Base-by-base conservation (phyloP, 2,329 filamentous ascomycete genomes). In the Colletotrichum truncatum region DNA sequence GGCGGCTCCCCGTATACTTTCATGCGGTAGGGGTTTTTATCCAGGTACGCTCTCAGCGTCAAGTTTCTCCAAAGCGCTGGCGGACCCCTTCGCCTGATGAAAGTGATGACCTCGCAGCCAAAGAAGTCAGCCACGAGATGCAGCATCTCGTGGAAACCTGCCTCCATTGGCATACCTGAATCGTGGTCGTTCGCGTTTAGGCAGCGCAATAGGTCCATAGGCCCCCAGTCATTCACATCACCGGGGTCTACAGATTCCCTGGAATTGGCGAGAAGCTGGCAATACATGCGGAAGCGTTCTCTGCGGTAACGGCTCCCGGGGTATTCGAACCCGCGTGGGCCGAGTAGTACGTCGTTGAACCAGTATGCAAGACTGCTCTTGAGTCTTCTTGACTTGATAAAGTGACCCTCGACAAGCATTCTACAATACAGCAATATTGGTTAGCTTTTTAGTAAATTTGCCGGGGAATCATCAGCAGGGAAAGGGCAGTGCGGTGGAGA, bases 121-220 rank as follows among this genome's bases (percentile, higher is more conserved):
- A 64, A 52, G 30, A 28, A 48, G 39, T 64, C 61, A 11, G 61
- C 61, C 18, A 64, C 6, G 11, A 64, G 38, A n/a, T 64, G 25
- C 25, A 64, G 39, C 55, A 64, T 60, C 46, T 64, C 61, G 56
- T 60, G 56, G 9, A 38, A 64, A 6, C 55, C 55, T 4, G 55
- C 11, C 18, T 60, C 56, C 12, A 16, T 53, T 9, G 61, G 61
- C 48, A 41, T n/a, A 2, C 46, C 61, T 4, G 55, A 25, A 18
- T 30, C 38, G 9, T 5, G 2, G 0, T 43, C 41, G 18, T 64
- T 64, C 6, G 28, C 48, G 25, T 43, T 38, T 3, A 64, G 28
- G 34, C 38, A 52, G 2, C 61, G 56, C 12, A 53, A 34, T 4
- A 64, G 28, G 26, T 54, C 41, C 9, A 54, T 8, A 14, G 11